Conservation (phyloP, 306 rosid species). For the Sphenostylis stenocarpa region DNA sequence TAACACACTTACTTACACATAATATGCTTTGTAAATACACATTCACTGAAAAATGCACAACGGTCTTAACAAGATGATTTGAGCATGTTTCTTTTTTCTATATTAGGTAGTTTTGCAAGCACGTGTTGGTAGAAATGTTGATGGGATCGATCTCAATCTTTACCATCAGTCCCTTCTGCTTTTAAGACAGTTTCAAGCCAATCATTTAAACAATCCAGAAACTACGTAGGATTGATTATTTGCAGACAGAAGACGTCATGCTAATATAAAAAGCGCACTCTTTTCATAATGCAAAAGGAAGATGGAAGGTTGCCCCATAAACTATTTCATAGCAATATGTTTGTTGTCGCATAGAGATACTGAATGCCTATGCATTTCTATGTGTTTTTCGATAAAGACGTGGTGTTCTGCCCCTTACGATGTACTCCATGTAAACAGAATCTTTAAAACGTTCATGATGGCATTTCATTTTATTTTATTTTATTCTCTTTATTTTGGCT, state of each 20-base stretch:
- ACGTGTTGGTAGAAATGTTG: constrained; percentile 79
- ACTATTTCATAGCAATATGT: not conserved
- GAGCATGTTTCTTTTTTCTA: constrained; percentile 6
- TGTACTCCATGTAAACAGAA: constrained; percentile 14
- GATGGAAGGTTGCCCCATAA: constrained; percentile 21
- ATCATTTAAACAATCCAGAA: constrained; percentile 47
- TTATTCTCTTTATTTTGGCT: not conserved
- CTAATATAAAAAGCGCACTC: not conserved
- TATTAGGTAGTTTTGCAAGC: constrained; percentile 76
- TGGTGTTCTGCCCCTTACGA: not conserved
- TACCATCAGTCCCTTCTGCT: constrained; percentile 76
- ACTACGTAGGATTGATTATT: constrained; percentile 23
- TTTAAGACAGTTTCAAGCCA: constrained; percentile 68
- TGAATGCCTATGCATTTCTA: constrained; percentile 1
- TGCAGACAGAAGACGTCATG: not conserved
- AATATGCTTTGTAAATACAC: constrained; percentile 5
- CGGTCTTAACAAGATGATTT: not conserved
- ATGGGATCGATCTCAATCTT: constrained; percentile 88
- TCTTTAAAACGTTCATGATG: constrained; percentile 10
- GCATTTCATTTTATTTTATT: constrained; percentile 8
- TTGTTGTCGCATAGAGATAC: constrained; percentile 1
- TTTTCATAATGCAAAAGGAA: not conserved
- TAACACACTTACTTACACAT: constrained; percentile 4
- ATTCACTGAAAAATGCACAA: not conserved
- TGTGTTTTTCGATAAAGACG: constrained; percentile 4